These are phyloP conservation scores for Mediolabrus comicus DNA, from an alignment of 108 stramenopile genomes.

Conservation along the genomic window DNA sequence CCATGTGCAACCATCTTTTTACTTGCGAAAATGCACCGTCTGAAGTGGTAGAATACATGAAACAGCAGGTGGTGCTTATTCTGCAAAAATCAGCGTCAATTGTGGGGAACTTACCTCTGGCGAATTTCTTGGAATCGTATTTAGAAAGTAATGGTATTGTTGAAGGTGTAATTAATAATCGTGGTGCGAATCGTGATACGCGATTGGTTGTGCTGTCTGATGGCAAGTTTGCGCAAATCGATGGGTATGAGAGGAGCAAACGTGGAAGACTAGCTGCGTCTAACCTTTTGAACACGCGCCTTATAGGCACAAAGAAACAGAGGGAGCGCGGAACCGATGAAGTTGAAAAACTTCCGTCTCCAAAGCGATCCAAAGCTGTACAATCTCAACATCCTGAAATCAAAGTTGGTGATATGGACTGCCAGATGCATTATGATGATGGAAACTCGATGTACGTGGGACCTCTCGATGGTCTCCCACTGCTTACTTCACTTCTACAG, in stretches of 20 bases:
- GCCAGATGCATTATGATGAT: slow-evolving; percentile 14
- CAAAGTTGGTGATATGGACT: slow-evolving; percentile 27
- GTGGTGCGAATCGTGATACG: not conserved
- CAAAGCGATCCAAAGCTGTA: not conserved
- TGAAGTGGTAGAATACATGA: not conserved
- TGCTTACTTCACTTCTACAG: slow-evolving; percentile 9
- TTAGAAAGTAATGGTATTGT: slow-evolving; percentile 10
- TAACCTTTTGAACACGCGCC: not conserved
- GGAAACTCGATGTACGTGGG: slow-evolving; percentile 7
- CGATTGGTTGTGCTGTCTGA: slow-evolving; percentile 3
- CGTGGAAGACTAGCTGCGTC: slow-evolving; percentile 3
- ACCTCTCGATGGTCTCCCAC: slow-evolving; percentile 24
- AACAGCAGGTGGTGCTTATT: not conserved
- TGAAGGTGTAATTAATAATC: not conserved
- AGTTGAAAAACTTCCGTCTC: not conserved
- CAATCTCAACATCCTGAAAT: not conserved
- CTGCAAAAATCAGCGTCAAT: not conserved
- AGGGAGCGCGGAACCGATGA: not conserved
- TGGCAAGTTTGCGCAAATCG: slow-evolving; percentile 4
- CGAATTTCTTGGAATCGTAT: slow-evolving; percentile 1
- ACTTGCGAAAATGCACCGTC: not conserved
- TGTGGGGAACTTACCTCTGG: not conserved
- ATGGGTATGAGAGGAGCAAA: slow-evolving; percentile 1
- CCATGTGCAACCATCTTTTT: not conserved
- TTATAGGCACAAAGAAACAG: not conserved